Percentiles rank a stretch among this genome's conserved stretches.
phyloP scores from a whole-genome alignment of 257 asterid genomes.

The Nicotiana knightiana region DNA sequence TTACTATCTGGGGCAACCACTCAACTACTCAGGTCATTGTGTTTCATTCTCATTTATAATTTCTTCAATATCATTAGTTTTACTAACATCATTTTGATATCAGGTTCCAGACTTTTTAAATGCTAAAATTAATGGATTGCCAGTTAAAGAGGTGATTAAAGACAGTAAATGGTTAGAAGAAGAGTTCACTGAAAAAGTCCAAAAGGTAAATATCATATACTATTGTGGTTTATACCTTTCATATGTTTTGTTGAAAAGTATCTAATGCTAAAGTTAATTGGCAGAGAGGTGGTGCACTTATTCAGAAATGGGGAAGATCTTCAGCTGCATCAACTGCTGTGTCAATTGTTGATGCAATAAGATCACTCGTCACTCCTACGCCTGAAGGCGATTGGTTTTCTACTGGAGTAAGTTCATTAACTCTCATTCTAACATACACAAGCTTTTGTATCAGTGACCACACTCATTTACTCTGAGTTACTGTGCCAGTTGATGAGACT shows the following conservation, averaged over 20 bases:
- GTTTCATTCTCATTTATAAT: neutral
- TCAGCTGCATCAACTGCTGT: constrained; percentile 99
- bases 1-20: constrained; percentile 99
- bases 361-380: constrained; percentile 87
- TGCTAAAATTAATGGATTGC: constrained; percentile 72
- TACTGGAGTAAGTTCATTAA: constrained; percentile 57
- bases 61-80: neutral
- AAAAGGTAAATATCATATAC: constrained; percentile 44
- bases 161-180: constrained; percentile 89
- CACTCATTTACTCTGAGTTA: neutral
- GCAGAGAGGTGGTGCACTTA: constrained; percentile 96
- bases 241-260: neutral
- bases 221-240: neutral
- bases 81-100: neutral
- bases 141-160: constrained; percentile 76
- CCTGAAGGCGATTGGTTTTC: constrained; percentile 98
- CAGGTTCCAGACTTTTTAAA: constrained; percentile 96
- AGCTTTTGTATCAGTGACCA: neutral
- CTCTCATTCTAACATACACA: neutral
- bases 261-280: constrained; percentile 9
- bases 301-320: constrained; percentile 98
- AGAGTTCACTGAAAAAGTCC: constrained; percentile 87
- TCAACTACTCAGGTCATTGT: constrained; percentile 86
- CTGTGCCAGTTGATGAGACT: neutral
- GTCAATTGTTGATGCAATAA: constrained; percentile 79